phyloP scores from a whole-genome alignment of 2,329 filamentous ascomycete genomes.

The Atkinsonella texensis region DNA sequence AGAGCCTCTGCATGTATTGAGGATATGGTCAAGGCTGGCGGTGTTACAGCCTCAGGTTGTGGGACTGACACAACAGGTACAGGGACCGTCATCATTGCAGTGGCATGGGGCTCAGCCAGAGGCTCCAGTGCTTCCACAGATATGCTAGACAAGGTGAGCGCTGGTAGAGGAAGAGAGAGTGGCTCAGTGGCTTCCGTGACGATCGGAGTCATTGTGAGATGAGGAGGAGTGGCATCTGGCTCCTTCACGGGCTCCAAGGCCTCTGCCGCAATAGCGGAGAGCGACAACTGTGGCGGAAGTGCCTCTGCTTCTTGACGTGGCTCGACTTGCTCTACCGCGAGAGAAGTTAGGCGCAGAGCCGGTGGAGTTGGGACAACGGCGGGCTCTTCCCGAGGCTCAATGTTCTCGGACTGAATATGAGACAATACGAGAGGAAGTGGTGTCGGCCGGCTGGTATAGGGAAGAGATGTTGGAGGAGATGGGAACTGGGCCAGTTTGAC shows the following conservation, averaged over 20 bases:
- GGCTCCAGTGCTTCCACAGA: slow-evolving; percentile 15
- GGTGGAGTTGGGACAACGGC: slow-evolving; percentile 19
- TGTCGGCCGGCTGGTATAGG: slow-evolving; percentile 17
- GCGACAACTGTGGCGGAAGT: slow-evolving; percentile 13
- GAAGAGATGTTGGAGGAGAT: slow-evolving; percentile 34
- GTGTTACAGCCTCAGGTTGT: not conserved
- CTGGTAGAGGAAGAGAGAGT: not conserved
- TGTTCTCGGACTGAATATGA: slow-evolving; percentile 28
- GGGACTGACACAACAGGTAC: slow-evolving; percentile 1
- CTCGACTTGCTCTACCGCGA: slow-evolving; percentile 19
- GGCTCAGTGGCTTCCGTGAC: slow-evolving; percentile 19
- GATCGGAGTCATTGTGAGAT: slow-evolving; percentile 20
- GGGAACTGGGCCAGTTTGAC: slow-evolving; percentile 43
- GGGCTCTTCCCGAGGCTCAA: slow-evolving; percentile 31
- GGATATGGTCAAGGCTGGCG: slow-evolving; percentile 17
- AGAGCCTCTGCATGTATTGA: slow-evolving; percentile 19
- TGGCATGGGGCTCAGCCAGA: slow-evolving; percentile 13
- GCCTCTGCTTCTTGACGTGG: slow-evolving; percentile 15
- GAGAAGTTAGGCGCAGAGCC: slow-evolving; percentile 15
- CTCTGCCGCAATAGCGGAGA: slow-evolving; percentile 21
- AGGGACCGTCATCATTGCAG: not conserved
- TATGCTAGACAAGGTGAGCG: slow-evolving; percentile 16
- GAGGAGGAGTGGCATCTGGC: slow-evolving; percentile 10
- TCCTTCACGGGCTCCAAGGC: slow-evolving; percentile 21
- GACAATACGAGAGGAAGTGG: slow-evolving; percentile 31